Evolutionary conservation across 352 stramenopile genomes (phyloP).

Genomic region (Phytopythium kandeliae): DNA sequence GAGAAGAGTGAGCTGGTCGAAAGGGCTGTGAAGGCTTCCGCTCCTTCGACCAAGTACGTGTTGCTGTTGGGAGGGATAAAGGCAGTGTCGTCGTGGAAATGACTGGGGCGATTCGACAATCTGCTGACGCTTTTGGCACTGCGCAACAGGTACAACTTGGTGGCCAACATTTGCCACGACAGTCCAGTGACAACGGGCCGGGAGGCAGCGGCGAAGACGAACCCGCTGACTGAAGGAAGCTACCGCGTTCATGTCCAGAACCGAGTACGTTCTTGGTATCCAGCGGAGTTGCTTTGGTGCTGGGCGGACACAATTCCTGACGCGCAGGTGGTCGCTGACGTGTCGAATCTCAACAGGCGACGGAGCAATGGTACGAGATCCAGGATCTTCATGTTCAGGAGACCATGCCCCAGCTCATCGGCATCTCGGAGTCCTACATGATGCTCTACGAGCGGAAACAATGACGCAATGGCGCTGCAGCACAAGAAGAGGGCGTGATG

Average conservation of each 20-base stretch:
- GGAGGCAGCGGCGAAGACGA: conserved; percentile 82
- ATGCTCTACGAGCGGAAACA: conserved; percentile 86
- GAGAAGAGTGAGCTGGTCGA: conserved; percentile 77
- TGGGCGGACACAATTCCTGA: too few species aligned
- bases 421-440: conserved; percentile 93
- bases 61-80: neutral
- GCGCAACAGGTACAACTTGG: conserved; percentile 95
- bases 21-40: conserved; percentile 41
- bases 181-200: conserved; percentile 90
- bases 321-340: too few species aligned
- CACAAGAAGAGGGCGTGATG: neutral
- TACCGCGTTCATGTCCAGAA: conserved; percentile 97
- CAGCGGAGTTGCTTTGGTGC: too few species aligned
- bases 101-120: neutral
- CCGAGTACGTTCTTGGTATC: conserved; percentile 33
- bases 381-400: conserved; percentile 97
- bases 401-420: conserved; percentile 98
- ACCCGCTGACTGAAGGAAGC: conserved; percentile 93
- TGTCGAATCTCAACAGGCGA: conserved; percentile 41
- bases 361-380: conserved; percentile 98
- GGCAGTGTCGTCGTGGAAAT: neutral
- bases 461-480: conserved; percentile 21
- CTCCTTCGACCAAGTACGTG: conserved; percentile 64
- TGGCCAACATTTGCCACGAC: conserved; percentile 98
- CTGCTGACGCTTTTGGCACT: conserved; percentile 5